These are phyloP conservation scores for Hansenula anomala DNA, from an alignment of 1,139 yeast genomes.

Conservation along the genomic window DNA sequence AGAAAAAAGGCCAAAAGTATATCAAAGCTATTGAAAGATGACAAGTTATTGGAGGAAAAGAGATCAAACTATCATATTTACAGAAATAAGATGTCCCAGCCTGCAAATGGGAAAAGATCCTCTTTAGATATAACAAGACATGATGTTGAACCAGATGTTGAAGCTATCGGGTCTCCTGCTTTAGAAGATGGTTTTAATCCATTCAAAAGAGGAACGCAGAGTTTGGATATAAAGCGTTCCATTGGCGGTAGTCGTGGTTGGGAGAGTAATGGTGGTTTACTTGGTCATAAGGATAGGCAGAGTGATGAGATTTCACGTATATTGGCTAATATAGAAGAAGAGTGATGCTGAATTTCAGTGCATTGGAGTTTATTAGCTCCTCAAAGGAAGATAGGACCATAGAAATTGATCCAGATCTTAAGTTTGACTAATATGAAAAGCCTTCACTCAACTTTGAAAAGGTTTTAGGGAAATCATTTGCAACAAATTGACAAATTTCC, in stretches of 20 bases:
- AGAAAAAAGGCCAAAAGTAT: constrained; percentile 71
- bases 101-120: constrained; percentile 26
- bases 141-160: constrained; percentile 4
- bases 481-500: too few relatives aligned
- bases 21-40: constrained; percentile 27
- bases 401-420: too few relatives aligned
- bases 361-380: too few relatives aligned
- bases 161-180: too few relatives aligned
- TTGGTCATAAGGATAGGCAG: not conserved
- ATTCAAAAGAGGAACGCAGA: constrained; percentile 11
- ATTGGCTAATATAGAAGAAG: constrained; percentile 15
- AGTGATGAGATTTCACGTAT: constrained; percentile 7
- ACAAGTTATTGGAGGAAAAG: constrained; percentile 26
- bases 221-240: constrained; percentile 10
- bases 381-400: too few relatives aligned
- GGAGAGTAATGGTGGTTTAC: constrained; percentile 1
- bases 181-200: too few relatives aligned
- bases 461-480: too few relatives aligned
- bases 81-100: constrained; percentile 36
- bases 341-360: constrained; percentile 1
- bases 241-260: too few relatives aligned
- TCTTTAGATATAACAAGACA: constrained; percentile 16
- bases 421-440: too few relatives aligned
- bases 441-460: too few relatives aligned
- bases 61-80: constrained; percentile 35